Evolutionary conservation across 2,329 filamentous ascomycete genomes (phyloP), one percentile per base, ranked within the genome.

Genomic region (Fusarium sp.): DNA sequence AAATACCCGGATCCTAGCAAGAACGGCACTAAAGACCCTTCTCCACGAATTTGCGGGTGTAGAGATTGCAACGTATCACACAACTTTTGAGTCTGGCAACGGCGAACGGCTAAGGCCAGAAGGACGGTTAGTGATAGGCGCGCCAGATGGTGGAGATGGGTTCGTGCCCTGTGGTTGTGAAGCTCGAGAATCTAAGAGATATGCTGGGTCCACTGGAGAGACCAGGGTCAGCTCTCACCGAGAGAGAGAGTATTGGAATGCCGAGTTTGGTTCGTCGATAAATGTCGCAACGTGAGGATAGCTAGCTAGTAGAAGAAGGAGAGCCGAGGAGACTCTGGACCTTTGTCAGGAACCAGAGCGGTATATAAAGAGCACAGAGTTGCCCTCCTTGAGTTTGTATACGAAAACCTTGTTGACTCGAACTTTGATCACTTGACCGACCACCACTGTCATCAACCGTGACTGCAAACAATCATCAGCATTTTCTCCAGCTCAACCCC

Each of bases 91-190:
- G 46, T 52, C 38, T 41, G 44, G 36, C 38, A 56, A 61, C 35
- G 60, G 61, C 55, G 57, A 61, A 63, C 36, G 60, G 61, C 55
- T 61, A 61, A 63, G 32, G 37, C 9, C 43, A 27, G 44, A 61
- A 56, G 32, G 14, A 41, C 17, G 46, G 33, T 27, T 39, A 17
- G 48, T 63, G 46, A 63, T 63, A 63, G 61, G 61, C 29, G 61
- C 61, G 61, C 57, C 46, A 61, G 61, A 52, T 13, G 32, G 60
- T 57, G 61, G 55, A 47, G 55, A 56, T 46, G 36, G 37, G 42
- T 44, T 52, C 44, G 42, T 63, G 60, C 60, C 57, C 45, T 60
- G 42, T 29, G 33, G 11, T 25, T 25, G 19, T 23, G 39, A 65
- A 65, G 35, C 10, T 49, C 35, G 17, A 59, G 37, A 27, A 32